Evolutionary conservation across 116 monocot genomes (phyloP).

Genomic region (Iris pallida): DNA sequence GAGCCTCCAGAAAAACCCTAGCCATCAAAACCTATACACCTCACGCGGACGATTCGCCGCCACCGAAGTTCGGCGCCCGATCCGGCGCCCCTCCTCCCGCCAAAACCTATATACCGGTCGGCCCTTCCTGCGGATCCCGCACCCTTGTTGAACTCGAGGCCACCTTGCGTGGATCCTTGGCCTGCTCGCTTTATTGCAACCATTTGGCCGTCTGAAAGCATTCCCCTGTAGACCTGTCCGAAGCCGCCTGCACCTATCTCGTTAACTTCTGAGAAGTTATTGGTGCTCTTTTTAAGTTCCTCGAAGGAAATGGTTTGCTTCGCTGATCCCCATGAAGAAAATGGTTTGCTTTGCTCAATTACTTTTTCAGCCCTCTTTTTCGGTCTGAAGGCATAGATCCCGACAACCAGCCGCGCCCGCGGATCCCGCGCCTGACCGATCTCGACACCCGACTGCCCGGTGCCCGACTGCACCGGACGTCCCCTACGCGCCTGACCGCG

Average conservation of each 20-base stretch:
- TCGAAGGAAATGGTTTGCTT: slow-evolving; percentile 37
- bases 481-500: too few relatives aligned
- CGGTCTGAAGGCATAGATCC: slow-evolving; percentile 37
- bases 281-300: slow-evolving; percentile 37
- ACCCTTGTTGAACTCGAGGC: slow-evolving; percentile 54
- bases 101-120: too few relatives aligned
- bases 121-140: too few relatives aligned
- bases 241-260: slow-evolving; percentile 54
- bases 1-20: too few relatives aligned
- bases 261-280: slow-evolving; percentile 34
- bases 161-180: slow-evolving; percentile 62
- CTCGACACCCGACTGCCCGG: too few relatives aligned
- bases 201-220: slow-evolving; percentile 31
- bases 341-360: slow-evolving; percentile 28
- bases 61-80: too few relatives aligned
- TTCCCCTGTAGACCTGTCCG: slow-evolving; percentile 56
- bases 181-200: slow-evolving; percentile 52
- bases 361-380: slow-evolving; percentile 41
- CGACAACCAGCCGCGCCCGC: slow-evolving; percentile 22
- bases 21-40: too few relatives aligned
- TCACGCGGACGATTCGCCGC: too few relatives aligned
- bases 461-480: too few relatives aligned
- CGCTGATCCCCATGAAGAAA: slow-evolving; percentile 40
- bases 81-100: too few relatives aligned
- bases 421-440: too few relatives aligned